phyloP scores from a whole-genome alignment of 2,329 filamentous ascomycete species.

The Nemania abortiva region DNA sequence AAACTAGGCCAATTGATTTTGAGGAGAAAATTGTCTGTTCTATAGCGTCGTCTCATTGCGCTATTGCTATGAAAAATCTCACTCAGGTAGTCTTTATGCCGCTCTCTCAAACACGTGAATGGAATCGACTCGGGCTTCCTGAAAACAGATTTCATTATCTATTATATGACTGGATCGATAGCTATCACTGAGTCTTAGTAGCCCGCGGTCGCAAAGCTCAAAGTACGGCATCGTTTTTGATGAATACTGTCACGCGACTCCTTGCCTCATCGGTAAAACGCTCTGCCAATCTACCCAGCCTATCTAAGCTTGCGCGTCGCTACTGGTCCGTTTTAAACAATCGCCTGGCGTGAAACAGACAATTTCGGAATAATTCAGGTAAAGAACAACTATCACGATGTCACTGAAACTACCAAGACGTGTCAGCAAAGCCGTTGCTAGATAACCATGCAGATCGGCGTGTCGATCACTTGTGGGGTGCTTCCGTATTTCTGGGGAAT shows the following conservation, averaged over 20 bases:
- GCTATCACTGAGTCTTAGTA: background rate
- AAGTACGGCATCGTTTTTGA: background rate
- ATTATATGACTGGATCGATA: background rate
- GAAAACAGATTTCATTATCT: background rate
- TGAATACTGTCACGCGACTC: background rate
- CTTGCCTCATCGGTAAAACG: background rate
- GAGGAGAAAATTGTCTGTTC: too few relatives aligned
- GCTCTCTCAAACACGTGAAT: background rate
- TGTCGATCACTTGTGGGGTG: background rate
- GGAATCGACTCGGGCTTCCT: background rate
- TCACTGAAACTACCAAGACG: constrained; percentile 22
- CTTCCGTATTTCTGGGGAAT: constrained; percentile 24
- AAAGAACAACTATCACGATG: background rate
- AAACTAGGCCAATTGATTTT: too few relatives aligned
- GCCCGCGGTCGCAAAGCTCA: too few relatives aligned
- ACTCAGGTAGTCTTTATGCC: background rate
- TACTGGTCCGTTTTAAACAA: background rate
- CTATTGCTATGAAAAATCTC: background rate
- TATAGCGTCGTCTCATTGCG: too few relatives aligned
- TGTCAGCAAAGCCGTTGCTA: constrained; percentile 1
- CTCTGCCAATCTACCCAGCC: background rate
- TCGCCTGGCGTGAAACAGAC: background rate
- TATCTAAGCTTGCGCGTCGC: background rate
- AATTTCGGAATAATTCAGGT: background rate
- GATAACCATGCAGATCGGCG: constrained; percentile 11